A percentile compares a stretch with the other conserved stretches of the same genome.
phyloP scores from a whole-genome alignment of 2,329 filamentous ascomycete genomes.

The Lomentospora prolificans region DNA sequence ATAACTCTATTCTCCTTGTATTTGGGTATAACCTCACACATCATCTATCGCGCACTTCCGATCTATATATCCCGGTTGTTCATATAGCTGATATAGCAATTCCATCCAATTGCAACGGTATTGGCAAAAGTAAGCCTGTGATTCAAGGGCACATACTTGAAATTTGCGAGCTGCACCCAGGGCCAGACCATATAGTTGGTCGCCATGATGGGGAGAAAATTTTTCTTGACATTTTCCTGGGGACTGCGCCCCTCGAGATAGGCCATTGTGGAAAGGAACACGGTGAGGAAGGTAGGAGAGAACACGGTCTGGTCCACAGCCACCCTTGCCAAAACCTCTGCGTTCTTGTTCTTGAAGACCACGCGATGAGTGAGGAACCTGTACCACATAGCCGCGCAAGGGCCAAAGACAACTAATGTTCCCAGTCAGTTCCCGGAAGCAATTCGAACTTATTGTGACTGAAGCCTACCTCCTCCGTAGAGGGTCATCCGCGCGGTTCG shows the following conservation, averaged over 20 bases:
- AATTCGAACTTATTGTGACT: background rate
- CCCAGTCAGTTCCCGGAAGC: background rate
- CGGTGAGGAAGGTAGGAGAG: conserved; percentile 70
- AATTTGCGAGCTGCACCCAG: conserved; percentile 74
- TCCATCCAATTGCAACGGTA: conserved; percentile 60
- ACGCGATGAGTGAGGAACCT: conserved; percentile 64
- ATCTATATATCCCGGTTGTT: conserved; percentile 33
- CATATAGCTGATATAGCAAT: conserved; percentile 53
- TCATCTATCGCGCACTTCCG: background rate
- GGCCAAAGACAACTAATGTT: conserved; percentile 65
- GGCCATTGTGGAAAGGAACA: conserved; percentile 80
- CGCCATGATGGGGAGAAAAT: conserved; percentile 61
- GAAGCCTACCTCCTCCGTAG: conserved; percentile 65
- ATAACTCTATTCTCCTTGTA: background rate
- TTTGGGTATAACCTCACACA: background rate
- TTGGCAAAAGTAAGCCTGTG: conserved; percentile 83
- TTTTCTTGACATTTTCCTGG: conserved; percentile 59
- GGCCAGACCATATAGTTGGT: conserved; percentile 90
- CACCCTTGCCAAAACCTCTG: conserved; percentile 69
- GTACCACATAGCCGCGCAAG: conserved; percentile 82
- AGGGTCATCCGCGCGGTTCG: conserved; percentile 70
- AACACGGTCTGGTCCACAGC: conserved; percentile 73
- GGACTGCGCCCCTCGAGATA: conserved; percentile 58
- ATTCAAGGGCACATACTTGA: conserved; percentile 74
- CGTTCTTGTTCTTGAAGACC: conserved; percentile 50